A percentile compares a stretch with the other conserved stretches of the same genome.
These are phyloP conservation scores for Knoxia roxburghii DNA, from an alignment of 257 asterid species.

Conservation along the genomic window DNA sequence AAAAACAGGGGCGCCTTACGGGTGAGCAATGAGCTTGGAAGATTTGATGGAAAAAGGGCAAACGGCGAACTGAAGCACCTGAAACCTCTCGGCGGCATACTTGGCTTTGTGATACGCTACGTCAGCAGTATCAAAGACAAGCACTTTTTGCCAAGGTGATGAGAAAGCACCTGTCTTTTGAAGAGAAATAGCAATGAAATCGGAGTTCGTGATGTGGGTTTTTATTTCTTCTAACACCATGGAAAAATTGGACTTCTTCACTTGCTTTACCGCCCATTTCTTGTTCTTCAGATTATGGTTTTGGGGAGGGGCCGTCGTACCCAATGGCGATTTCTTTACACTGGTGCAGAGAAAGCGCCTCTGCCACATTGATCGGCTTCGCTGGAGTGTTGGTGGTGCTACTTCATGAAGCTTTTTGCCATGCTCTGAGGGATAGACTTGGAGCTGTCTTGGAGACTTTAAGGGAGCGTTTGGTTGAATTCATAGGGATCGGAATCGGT, in stretches of 20 bases:
- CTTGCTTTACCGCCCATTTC: slow-evolving; percentile 60
- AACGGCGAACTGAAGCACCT: slow-evolving; percentile 78
- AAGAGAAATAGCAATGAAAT: slow-evolving; percentile 45
- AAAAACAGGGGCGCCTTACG: slow-evolving; percentile 47
- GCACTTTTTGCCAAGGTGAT: slow-evolving; percentile 66
- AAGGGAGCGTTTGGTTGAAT: no score
- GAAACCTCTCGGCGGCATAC: slow-evolving; percentile 66
- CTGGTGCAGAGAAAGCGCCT: slow-evolving; percentile 46
- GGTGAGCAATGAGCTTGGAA: slow-evolving; percentile 63
- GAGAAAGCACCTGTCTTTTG: slow-evolving; percentile 79
- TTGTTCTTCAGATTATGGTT: slow-evolving; percentile 21
- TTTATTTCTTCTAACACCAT: slow-evolving; percentile 44
- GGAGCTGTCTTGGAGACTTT: background rate
- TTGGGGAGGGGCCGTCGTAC: slow-evolving; percentile 23
- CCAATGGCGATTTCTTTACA: background rate
- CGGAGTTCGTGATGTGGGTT: slow-evolving; percentile 42
- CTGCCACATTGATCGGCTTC: slow-evolving; percentile 10
- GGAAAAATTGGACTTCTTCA: slow-evolving; percentile 56
- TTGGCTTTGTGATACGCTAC: slow-evolving; percentile 68
- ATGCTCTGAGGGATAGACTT: background rate
- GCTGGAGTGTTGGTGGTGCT: slow-evolving; percentile 5
- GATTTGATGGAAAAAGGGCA: slow-evolving; percentile 70
- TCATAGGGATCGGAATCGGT: no score
- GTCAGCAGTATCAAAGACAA: slow-evolving; percentile 68
- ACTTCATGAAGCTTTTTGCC: background rate